A percentile compares a stretch with the other conserved stretches of the same genome.
Conservation (phyloP, 352 stramenopile species). For the Phytophthora pisi region DNA sequence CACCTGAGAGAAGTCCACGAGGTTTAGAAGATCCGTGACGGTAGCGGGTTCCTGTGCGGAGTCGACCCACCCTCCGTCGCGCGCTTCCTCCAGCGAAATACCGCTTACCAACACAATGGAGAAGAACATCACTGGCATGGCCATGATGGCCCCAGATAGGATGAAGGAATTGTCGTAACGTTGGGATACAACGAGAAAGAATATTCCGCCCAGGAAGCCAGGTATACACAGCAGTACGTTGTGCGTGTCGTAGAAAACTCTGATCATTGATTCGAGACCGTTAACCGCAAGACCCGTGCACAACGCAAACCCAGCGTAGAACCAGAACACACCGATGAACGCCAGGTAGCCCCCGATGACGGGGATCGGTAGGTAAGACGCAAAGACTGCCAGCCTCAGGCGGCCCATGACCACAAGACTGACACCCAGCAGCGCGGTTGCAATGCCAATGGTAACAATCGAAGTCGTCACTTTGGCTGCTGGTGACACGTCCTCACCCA, state of each 20-base stretch:
- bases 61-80: slow-evolving; percentile 91
- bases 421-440: slow-evolving; percentile 90
- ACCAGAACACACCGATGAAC: slow-evolving; percentile 96
- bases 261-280: slow-evolving; percentile 73
- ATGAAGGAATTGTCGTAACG: slow-evolving; percentile 75
- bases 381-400: slow-evolving; percentile 92
- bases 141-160: slow-evolving; percentile 83
- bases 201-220: slow-evolving; percentile 78
- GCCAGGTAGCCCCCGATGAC: slow-evolving; percentile 98
- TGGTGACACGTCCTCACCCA: slow-evolving; percentile 60
- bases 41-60: slow-evolving; percentile 57
- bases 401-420: slow-evolving; percentile 93
- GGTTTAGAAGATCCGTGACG: slow-evolving; percentile 69
- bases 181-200: slow-evolving; percentile 84
- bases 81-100: slow-evolving; percentile 88
- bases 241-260: slow-evolving; percentile 56
- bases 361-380: slow-evolving; percentile 97
- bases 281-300: slow-evolving; percentile 91
- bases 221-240: slow-evolving; percentile 86
- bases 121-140: slow-evolving; percentile 93
- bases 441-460: slow-evolving; percentile 91
- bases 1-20: slow-evolving; percentile 92
- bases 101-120: slow-evolving; percentile 72
- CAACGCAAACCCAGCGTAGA: slow-evolving; percentile 90
- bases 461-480: slow-evolving; percentile 92